phyloP scores from a whole-genome alignment of 2,329 filamentous ascomycete genomes.

The Albifimbria verrucaria region DNA sequence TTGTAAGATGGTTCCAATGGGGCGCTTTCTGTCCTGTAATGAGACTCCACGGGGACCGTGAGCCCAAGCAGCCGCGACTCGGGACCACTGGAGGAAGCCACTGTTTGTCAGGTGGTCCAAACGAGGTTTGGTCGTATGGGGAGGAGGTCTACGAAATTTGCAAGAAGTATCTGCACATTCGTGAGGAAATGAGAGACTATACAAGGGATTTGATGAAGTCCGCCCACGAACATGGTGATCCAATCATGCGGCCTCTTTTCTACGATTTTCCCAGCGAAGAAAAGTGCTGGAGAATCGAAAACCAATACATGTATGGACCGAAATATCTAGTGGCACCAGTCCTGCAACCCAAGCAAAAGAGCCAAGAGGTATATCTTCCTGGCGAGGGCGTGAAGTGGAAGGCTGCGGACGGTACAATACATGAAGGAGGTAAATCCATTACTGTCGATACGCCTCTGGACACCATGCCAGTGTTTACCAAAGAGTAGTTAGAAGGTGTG shows the following conservation, averaged over 20 bases:
- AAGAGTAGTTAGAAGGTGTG: too few relatives aligned
- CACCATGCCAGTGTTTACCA: conserved; percentile 11
- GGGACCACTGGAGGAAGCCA: conserved; percentile 27
- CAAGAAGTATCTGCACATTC: conserved; percentile 52
- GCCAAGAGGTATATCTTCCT: conserved; percentile 50
- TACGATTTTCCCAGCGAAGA: conserved; percentile 57
- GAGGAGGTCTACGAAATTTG: conserved; percentile 55
- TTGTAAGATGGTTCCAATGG: conserved; percentile 66
- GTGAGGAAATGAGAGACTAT: conserved; percentile 55
- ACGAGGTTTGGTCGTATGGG: conserved; percentile 64
- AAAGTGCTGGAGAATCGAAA: conserved; percentile 53
- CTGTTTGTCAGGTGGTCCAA: conserved; percentile 48
- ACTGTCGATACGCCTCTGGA: conserved; percentile 9
- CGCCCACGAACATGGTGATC: conserved; percentile 55
- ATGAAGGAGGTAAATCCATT: conserved; percentile 9
- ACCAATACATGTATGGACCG: conserved; percentile 60
- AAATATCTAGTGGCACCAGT: conserved; percentile 59
- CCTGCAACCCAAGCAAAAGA: conserved; percentile 39
- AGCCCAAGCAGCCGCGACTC: conserved; percentile 41
- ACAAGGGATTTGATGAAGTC: conserved; percentile 52
- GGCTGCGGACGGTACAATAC: conserved; percentile 6
- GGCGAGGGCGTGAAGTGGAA: conserved; percentile 8
- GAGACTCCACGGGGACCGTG: conserved; percentile 60
- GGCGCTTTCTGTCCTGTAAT: conserved; percentile 63
- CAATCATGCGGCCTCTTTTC: conserved; percentile 59